phyloP scores from a whole-genome alignment of 2,329 filamentous ascomycete species.

The Diaporthe humulicola region DNA sequence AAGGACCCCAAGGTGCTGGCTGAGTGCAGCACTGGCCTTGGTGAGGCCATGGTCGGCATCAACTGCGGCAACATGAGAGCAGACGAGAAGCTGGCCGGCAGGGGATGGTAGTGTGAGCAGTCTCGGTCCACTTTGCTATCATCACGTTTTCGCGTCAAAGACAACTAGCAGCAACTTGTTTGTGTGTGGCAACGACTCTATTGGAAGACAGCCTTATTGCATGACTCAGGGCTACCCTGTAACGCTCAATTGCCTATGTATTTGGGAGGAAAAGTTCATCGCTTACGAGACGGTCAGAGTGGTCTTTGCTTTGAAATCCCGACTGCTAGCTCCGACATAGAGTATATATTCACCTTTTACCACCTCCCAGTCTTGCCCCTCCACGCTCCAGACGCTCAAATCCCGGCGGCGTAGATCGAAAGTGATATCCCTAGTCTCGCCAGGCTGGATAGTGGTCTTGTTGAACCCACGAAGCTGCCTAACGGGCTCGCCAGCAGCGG shows the following conservation, averaged over 20 bases:
- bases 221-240: background rate
- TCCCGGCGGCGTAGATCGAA: slow-evolving; percentile 73
- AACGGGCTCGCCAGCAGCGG: slow-evolving; percentile 57
- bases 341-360: slow-evolving; percentile 58
- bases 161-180: background rate
- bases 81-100: slow-evolving; percentile 83
- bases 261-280: background rate
- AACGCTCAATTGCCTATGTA: background rate
- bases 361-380: slow-evolving; percentile 71
- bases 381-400: slow-evolving; percentile 75
- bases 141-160: background rate
- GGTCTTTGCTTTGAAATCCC: background rate
- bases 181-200: background rate
- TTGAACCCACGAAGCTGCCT: slow-evolving; percentile 75
- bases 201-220: background rate
- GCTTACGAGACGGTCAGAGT: background rate
- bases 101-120: slow-evolving; percentile 77
- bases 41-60: slow-evolving; percentile 98
- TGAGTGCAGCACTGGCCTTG: slow-evolving; percentile 87
- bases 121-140: too few species aligned
- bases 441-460: slow-evolving; percentile 66
- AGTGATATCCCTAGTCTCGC: slow-evolving; percentile 57
- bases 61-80: slow-evolving; percentile 85
- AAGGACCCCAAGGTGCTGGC: slow-evolving; percentile 87
- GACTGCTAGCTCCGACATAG: slow-evolving; percentile 53